Evolutionary conservation across 2,329 filamentous ascomycete species (phyloP).

Genomic region (Ceratocystis albifundus): DNA sequence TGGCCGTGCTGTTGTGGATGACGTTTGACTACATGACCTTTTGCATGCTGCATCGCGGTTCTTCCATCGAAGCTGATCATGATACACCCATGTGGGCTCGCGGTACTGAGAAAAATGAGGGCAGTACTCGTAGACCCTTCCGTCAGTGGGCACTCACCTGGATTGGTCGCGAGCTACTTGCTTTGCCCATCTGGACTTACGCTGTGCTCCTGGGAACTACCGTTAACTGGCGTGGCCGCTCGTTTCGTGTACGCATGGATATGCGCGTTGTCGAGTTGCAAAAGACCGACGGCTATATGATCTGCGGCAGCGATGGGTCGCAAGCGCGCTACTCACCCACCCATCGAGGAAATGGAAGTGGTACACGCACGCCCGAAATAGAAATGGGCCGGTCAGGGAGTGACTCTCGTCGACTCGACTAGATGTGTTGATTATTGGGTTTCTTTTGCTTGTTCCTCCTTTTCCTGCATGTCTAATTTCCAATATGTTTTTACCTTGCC

Average conservation of each 20-base stretch:
- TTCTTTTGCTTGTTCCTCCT: constrained; percentile 1
- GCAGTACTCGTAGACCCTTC: constrained; percentile 45
- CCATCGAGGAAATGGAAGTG: constrained; percentile 12
- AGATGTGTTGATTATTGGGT: neutral
- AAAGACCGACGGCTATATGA: neutral
- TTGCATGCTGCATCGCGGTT: constrained; percentile 58
- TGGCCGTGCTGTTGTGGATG: constrained; percentile 60
- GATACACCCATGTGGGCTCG: constrained; percentile 65
- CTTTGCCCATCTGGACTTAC: constrained; percentile 80
- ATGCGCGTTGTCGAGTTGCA: constrained; percentile 56
- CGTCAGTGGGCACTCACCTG: constrained; percentile 67
- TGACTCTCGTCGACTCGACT: constrained; percentile 20
- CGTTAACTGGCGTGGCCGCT: constrained; percentile 75
- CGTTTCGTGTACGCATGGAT: constrained; percentile 70
- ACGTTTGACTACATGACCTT: constrained; percentile 63
- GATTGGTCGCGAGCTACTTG: constrained; percentile 70
- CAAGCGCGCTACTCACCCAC: neutral
- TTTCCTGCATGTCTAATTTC: neutral
- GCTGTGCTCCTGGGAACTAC: constrained; percentile 81
- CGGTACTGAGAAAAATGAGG: constrained; percentile 32
- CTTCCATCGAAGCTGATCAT: constrained; percentile 57
- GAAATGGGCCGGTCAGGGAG: constrained; percentile 22
- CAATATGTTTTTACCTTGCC: neutral
- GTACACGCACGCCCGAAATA: constrained; percentile 23
- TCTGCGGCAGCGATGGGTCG: neutral